Conservation (phyloP, 2,329 filamentous ascomycete genomes). For the Penicillium sp. region DNA sequence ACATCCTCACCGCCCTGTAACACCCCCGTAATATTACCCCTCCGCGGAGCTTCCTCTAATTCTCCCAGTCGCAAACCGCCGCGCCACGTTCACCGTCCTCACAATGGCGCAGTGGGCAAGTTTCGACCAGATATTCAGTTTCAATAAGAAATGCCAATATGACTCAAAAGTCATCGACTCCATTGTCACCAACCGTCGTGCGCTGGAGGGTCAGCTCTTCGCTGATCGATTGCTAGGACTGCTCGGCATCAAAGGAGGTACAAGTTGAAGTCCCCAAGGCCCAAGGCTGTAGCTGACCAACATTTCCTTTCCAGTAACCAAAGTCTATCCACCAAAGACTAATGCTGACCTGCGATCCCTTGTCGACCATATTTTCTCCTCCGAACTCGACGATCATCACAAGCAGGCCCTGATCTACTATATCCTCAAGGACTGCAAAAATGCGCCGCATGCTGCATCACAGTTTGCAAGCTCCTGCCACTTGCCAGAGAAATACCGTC, state of each 20-base stretch:
- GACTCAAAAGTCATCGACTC: constrained; percentile 59
- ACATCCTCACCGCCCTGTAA: constrained; percentile 31
- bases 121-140: constrained; percentile 66
- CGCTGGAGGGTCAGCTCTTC: constrained; percentile 68
- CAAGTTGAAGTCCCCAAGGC: constrained; percentile 18
- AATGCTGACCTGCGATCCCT: constrained; percentile 66
- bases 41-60: constrained; percentile 9
- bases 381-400: constrained; percentile 65
- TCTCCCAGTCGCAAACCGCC: too few relatives aligned
- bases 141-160: constrained; percentile 60
- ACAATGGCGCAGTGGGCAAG: constrained; percentile 54
- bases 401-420: constrained; percentile 84
- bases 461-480: constrained; percentile 63
- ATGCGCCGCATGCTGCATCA: constrained; percentile 49
- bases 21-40: constrained; percentile 20
- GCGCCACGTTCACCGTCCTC: constrained; percentile 10
- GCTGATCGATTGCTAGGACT: constrained; percentile 73
- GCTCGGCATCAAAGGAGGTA: constrained; percentile 68
- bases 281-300: constrained; percentile 12
- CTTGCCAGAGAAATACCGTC: constrained; percentile 71
- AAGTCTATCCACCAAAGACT: constrained; percentile 70
- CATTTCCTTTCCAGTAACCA: constrained; percentile 46
- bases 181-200: constrained; percentile 65
- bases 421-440: constrained; percentile 70
- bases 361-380: constrained; percentile 66